Base-by-base conservation (phyloP, 1,139 yeast species). In the Magnusiomyces tetraspermus region DNA sequence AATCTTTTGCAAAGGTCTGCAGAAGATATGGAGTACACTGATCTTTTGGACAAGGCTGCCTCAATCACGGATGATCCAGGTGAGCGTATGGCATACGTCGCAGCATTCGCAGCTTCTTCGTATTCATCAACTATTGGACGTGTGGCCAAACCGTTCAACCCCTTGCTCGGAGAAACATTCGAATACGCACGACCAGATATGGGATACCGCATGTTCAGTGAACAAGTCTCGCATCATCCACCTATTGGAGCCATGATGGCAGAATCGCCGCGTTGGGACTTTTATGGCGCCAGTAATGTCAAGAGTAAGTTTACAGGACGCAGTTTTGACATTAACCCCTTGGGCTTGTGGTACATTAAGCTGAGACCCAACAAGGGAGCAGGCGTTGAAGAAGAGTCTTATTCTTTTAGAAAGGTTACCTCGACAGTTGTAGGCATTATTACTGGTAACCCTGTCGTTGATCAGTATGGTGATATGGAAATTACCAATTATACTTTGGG, bases 201-300 rank as follows among this genome's bases (percentile, higher is more conserved):
- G 61, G 83, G 86, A 44, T 92, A 82, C 68, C 76, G 98, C 64
- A 79, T 88, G 66, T 74, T 92, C 60, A 80, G 87, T 13, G 98
- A 92, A 68, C 98, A 92, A 69, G 97, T 92, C 15, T 85, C 95
- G 59, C 98, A 92, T 65, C 97, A 92, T 70, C 98, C 98, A 1
- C 96, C 97, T 1, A 82, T 92, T 56, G 86, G 95, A 61, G 98
- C 98, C 0, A 78, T 94, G 60, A 71, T 79, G 63, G 95, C 96
- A 1, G 95, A 90, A 67, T 80, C 95, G 2, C 79, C 88, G 1
- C 80, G 81, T 59, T 92, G 98, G 98, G 96, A 89, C 59, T 92
- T 89, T 65, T 90, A 83, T 65, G 98, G 98, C 56, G 97, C 90
- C 64, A 83, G 90, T 55, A 83, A 89, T 44, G 97, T 94, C 46